These are phyloP conservation scores for Phoenix dactylifera DNA, from an alignment of 176 grass and related monocot genomes.

Conservation along the genomic window DNA sequence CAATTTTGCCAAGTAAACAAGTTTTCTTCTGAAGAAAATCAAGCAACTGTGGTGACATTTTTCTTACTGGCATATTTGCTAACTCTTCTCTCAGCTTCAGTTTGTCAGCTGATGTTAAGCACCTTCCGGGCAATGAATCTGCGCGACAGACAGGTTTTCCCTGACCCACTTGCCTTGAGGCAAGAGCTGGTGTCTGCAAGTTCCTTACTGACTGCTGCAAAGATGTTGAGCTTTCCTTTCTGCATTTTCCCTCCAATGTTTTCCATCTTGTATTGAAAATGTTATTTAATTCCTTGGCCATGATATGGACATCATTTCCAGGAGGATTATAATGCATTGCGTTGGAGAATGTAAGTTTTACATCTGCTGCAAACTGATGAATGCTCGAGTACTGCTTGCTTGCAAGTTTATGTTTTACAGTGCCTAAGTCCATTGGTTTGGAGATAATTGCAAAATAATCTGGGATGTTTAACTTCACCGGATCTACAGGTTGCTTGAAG, in stretches of 20 bases:
- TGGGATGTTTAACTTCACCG: constrained; percentile 48
- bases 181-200: constrained; percentile 2
- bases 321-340: constrained; percentile 89
- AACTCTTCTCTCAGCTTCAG: constrained; percentile 7
- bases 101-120: constrained; percentile 2
- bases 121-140: constrained; percentile 4
- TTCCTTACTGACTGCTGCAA: background rate
- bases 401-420: constrained; percentile 53
- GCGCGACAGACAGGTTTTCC: background rate
- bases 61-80: constrained; percentile 9
- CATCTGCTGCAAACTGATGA: constrained; percentile 58
- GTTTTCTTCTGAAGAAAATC: constrained; percentile 7
- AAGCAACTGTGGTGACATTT: constrained; percentile 9
- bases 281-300: constrained; percentile 56
- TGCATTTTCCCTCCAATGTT: constrained; percentile 51
- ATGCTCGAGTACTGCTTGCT: constrained; percentile 36
- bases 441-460: constrained; percentile 78
- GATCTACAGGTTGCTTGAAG: constrained; percentile 71
- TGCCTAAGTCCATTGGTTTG: constrained; percentile 79
- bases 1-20: background rate
- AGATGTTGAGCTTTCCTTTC: constrained; percentile 10
- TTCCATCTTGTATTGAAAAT: constrained; percentile 54
- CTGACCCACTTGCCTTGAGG: too few species aligned
- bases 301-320: constrained; percentile 55
- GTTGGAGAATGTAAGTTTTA: constrained; percentile 74